Evolutionary conservation across 345 rosid species (phyloP).

Genomic region (Eucalyptus melliodora): DNA sequence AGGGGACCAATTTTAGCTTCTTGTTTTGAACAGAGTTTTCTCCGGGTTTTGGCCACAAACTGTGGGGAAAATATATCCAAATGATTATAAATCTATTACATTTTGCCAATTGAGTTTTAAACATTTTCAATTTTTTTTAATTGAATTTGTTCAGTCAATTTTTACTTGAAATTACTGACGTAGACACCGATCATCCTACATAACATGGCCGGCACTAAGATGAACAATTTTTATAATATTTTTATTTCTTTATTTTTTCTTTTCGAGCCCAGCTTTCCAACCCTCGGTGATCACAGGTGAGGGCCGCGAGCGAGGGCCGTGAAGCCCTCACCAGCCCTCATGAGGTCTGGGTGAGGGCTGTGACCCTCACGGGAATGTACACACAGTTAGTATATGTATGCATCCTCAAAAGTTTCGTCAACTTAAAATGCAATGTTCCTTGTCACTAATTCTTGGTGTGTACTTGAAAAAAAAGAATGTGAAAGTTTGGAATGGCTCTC

Average conservation of each 20-base stretch:
- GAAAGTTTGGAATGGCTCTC: background rate
- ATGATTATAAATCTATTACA: no score
- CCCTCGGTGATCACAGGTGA: no score
- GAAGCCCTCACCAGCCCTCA: no score
- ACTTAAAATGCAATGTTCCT: background rate
- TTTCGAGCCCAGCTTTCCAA: rapidly evolving
- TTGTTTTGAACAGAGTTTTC: background rate
- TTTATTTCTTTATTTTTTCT: no score
- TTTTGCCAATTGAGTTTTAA: no score
- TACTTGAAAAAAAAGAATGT: background rate
- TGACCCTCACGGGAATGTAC: rapidly evolving
- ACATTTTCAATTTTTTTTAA: rapidly evolving
- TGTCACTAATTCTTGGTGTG: background rate
- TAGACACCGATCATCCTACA: rapidly evolving
- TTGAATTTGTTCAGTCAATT: no score
- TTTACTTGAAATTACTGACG: no score
- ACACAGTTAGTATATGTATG: background rate
- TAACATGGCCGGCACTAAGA: rapidly evolving
- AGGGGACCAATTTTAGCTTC: background rate
- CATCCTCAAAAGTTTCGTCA: background rate
- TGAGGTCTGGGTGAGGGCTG: no score
- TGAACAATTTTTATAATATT: no score
- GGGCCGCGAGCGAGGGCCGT: no score
- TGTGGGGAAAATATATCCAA: background rate
- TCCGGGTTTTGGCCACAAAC: background rate